Evolutionary conservation across 2,329 filamentous ascomycete genomes (phyloP).

Genomic region (Colletotrichum tofieldiae): DNA sequence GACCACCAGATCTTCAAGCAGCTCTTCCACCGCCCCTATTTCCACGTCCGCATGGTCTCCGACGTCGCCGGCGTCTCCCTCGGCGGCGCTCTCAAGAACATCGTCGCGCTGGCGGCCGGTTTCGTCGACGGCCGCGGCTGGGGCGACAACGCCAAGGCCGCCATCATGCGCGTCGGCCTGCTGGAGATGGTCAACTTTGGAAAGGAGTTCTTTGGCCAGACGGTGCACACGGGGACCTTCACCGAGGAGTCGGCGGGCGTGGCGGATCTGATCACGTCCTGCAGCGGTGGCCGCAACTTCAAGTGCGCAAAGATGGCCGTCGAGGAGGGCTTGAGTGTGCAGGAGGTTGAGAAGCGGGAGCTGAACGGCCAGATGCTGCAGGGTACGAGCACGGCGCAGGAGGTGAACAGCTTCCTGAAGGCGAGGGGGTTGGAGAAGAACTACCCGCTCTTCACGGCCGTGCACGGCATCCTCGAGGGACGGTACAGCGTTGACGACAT

Average conservation of each 20-base stretch:
- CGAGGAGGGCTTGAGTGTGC: conserved; percentile 83
- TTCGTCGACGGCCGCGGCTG: conserved; percentile 96
- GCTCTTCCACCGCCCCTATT: conserved; percentile 96
- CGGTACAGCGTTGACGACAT: conserved; percentile 85
- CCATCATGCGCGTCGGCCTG: conserved; percentile 95
- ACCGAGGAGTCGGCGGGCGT: conserved; percentile 98
- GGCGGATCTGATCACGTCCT: conserved; percentile 95
- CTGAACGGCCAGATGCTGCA: conserved; percentile 98
- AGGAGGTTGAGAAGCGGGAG: conserved; percentile 90
- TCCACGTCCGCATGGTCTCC: conserved; percentile 93
- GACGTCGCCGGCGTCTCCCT: conserved; percentile 98
- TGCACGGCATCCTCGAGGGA: conserved; percentile 84
- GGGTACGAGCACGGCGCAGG: conserved; percentile 90
- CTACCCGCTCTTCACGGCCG: conserved; percentile 94
- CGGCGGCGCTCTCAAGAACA: conserved; percentile 95
- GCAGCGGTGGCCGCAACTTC: conserved; percentile 93
- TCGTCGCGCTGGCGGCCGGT: conserved; percentile 93
- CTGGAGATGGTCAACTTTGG: conserved; percentile 98
- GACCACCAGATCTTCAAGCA: conserved; percentile 87
- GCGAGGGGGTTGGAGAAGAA: conserved; percentile 82
- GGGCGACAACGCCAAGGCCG: conserved; percentile 99
- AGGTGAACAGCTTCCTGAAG: conserved; percentile 92
- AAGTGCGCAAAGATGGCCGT: conserved; percentile 92
- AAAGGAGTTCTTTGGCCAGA: conserved; percentile 90
- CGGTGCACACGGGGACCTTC: conserved; percentile 87